Percentiles rank a stretch among this genome's conserved stretches.
phyloP scores from a whole-genome alignment of 73 alveolate genomes.

The Breviolum minutum region DNA sequence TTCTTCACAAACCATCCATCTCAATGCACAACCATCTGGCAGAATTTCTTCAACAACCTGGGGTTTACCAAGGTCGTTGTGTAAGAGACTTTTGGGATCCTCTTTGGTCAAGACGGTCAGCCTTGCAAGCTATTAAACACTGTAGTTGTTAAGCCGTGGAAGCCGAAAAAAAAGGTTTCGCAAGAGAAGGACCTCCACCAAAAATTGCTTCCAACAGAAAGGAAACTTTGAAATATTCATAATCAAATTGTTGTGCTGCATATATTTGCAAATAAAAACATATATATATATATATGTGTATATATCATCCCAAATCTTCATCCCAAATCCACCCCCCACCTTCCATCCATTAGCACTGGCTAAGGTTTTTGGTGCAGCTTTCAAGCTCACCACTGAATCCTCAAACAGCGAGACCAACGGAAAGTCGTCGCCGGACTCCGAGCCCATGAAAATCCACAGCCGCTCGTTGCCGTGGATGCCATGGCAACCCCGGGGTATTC shows the following conservation, averaged over 20 bases:
- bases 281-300: too few relatives aligned
- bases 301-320: too few relatives aligned
- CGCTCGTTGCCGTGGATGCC: neutral
- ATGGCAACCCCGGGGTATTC: neutral
- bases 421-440: neutral
- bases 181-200: too few relatives aligned
- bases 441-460: neutral
- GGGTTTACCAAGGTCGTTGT: neutral
- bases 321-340: neutral
- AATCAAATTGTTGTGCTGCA: too few relatives aligned
- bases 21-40: slow-evolving; percentile 47
- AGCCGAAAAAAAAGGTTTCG: too few relatives aligned
- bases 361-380: neutral
- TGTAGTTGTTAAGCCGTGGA: too few relatives aligned
- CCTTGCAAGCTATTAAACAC: too few relatives aligned
- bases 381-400: neutral
- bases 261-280: too few relatives aligned
- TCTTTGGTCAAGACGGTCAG: too few relatives aligned
- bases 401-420: neutral
- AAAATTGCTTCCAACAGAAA: too few relatives aligned
- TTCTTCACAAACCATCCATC: slow-evolving; percentile 72
- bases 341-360: slow-evolving; percentile 13
- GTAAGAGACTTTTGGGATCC: too few relatives aligned
- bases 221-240: too few relatives aligned
- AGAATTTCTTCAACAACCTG: slow-evolving; percentile 33